Conservation (phyloP, 2,329 filamentous ascomycete genomes). For the Didymella exigua region DNA sequence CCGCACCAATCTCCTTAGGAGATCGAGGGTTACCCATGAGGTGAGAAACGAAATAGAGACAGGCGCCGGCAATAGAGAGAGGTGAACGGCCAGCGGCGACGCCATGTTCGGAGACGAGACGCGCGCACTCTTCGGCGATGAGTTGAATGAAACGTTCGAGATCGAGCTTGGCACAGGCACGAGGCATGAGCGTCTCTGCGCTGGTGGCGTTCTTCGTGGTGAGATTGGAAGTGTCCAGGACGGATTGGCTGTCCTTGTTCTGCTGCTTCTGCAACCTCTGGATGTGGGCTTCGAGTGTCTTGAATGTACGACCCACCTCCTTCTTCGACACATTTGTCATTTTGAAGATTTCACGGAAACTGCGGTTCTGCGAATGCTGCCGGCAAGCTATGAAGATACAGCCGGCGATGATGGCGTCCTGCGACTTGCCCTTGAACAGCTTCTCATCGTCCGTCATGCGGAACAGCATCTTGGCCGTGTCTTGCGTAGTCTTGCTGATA, state of each 20-base stretch:
- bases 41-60: constrained; percentile 94
- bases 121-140: constrained; percentile 78
- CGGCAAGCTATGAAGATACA: constrained; percentile 98
- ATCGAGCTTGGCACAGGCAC: constrained; percentile 85
- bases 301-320: constrained; percentile 96
- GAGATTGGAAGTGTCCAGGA: constrained; percentile 63
- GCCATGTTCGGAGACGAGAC: constrained; percentile 75
- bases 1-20: constrained; percentile 83
- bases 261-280: constrained; percentile 73
- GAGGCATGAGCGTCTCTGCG: constrained; percentile 82
- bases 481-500: constrained; percentile 79
- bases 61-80: constrained; percentile 89
- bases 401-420: constrained; percentile 91
- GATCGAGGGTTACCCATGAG: constrained; percentile 78
- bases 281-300: constrained; percentile 72
- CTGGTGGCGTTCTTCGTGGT: constrained; percentile 63
- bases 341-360: constrained; percentile 92
- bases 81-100: constrained; percentile 91
- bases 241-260: constrained; percentile 48
- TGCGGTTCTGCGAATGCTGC: constrained; percentile 82
- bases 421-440: constrained; percentile 92
- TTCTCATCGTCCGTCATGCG: constrained; percentile 93
- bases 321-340: constrained; percentile 95
- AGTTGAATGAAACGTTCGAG: constrained; percentile 78
- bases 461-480: constrained; percentile 92